Evolutionary conservation across 2,329 filamentous ascomycete genomes (phyloP).

Genomic region (Neofusicoccum kwambonambiense): DNA sequence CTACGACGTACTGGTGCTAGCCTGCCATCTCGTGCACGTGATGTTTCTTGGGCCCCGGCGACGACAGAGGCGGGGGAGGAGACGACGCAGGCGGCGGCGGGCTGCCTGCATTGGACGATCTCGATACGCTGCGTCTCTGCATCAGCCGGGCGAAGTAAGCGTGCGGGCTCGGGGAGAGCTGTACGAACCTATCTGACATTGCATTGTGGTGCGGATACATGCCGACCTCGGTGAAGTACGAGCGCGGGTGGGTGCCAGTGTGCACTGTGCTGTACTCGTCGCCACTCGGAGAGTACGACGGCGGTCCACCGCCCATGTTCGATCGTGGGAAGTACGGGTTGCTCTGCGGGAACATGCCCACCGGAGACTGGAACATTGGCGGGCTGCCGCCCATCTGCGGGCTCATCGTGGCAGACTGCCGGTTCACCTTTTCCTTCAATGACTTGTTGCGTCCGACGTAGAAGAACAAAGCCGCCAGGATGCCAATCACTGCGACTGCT

Average conservation of each 20-base stretch:
- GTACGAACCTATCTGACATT: constrained; percentile 9
- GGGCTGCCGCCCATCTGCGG: constrained; percentile 8
- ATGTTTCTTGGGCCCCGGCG: not conserved
- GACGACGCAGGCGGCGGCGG: constrained; percentile 4
- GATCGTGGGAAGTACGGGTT: not conserved
- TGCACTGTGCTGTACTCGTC: not conserved
- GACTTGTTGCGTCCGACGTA: constrained; percentile 51
- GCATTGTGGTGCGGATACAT: constrained; percentile 11
- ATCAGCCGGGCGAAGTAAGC: constrained; percentile 11
- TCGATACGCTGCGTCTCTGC: constrained; percentile 8
- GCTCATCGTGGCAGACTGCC: not conserved
- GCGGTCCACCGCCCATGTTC: constrained; percentile 8
- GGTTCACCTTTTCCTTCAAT: constrained; percentile 3
- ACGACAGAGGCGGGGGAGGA: constrained; percentile 12
- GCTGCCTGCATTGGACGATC: constrained; percentile 8
- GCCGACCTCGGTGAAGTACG: constrained; percentile 16
- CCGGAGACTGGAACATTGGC: constrained; percentile 12
- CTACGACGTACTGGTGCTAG: not conserved
- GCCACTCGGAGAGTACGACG: constrained; percentile 4
- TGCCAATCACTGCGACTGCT: constrained; percentile 60
- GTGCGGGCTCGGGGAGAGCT: not conserved
- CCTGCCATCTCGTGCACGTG: constrained; percentile 18
- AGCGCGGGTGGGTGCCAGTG: not conserved
- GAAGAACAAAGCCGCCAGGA: constrained; percentile 63
- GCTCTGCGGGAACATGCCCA: constrained; percentile 1